Conservation (phyloP, 139 green algal species). For the Penium margaritaceum region DNA sequence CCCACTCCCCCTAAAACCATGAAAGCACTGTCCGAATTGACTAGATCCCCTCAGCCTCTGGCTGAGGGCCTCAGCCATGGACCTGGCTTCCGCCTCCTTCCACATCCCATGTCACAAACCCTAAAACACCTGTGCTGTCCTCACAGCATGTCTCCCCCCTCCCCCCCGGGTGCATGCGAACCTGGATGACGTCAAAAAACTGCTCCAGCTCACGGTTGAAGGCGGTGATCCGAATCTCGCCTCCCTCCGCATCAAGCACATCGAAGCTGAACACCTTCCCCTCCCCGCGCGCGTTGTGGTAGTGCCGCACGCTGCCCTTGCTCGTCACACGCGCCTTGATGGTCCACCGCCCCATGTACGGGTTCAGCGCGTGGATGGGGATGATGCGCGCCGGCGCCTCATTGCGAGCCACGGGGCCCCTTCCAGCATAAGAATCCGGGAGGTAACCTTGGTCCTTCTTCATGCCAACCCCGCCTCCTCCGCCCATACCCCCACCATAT, state of each 20-base stretch:
- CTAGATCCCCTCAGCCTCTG: too few relatives aligned
- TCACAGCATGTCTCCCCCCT: too few relatives aligned
- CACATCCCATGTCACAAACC: too few relatives aligned
- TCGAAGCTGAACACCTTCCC: conserved; percentile 92
- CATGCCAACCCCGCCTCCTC: background rate
- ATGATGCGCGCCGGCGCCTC: conserved; percentile 62
- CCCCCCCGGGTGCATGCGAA: too few relatives aligned
- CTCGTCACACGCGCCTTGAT: conserved; percentile 77
- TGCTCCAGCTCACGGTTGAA: conserved; percentile 66
- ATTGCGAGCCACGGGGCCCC: conserved; percentile 48
- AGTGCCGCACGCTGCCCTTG: conserved; percentile 71
- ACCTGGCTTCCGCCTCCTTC: too few relatives aligned
- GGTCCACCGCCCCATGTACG: conserved; percentile 87
- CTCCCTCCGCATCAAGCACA: conserved; percentile 59
- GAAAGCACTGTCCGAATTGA: background rate
- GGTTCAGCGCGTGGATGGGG: conserved; percentile 81
- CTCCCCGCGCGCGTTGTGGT: conserved; percentile 69
- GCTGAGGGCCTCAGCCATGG: too few relatives aligned
- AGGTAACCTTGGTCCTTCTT: background rate
- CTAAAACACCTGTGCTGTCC: too few relatives aligned
- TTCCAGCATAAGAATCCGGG: conserved; percentile 19
- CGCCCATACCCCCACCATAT: background rate
- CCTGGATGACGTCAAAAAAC: conserved; percentile 46
- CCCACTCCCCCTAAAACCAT: background rate
- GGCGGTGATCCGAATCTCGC: conserved; percentile 43